Evolutionary conservation across 768 basidiomycete genomes (phyloP), one percentile per base, ranked within the genome.

Genomic region (Lentinula guzmanii): DNA sequence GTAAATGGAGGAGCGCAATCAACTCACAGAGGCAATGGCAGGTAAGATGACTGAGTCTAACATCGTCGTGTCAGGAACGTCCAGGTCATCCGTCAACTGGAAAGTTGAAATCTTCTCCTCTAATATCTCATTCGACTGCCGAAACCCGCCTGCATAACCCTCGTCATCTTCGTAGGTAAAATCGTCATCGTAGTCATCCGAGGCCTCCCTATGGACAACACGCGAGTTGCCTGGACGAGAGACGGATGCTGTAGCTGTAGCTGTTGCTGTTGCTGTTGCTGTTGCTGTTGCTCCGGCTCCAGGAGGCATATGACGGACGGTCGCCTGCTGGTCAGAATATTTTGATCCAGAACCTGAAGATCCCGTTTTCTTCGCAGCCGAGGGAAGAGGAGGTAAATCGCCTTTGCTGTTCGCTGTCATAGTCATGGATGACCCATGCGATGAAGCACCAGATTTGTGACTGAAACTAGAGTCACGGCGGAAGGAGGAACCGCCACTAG

Each of bases 11-110:
- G 54, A 37, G 54, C 24, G 15, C n/a, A 11, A 58, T 53, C 21
- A 1, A 77, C 89, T 73, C 66, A 98, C 96, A 63, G 93, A 95
- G 48, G 95, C 92, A 67, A 98, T 88, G n/a, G 95, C 95, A 24
- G 97, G 97, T 33, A 98, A 76, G 56, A 98, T 88, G 34, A 99
- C 96, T 2, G 93, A 93, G 68, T 97, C 95, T 41, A 98, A 79
- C 87, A 98, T 96, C n/a, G 91, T 87, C 31, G 90, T 90, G 69
- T 92, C 90, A 4, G 89, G 85, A 46, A 90, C 72, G 21, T 84
- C 59, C 10, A 60, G 10, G 9, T 60, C 59, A 33, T 85, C 85
- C 28, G 85, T 86, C 24, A 78, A 58, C 50, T 79, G 78, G 15
- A 78, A 74, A 28, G 78, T 76, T 34, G 73, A 71, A 68, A 81